phyloP scores from a whole-genome alignment of 1,284 basidiomycete genomes.

The Rhodotorula sp. region DNA sequence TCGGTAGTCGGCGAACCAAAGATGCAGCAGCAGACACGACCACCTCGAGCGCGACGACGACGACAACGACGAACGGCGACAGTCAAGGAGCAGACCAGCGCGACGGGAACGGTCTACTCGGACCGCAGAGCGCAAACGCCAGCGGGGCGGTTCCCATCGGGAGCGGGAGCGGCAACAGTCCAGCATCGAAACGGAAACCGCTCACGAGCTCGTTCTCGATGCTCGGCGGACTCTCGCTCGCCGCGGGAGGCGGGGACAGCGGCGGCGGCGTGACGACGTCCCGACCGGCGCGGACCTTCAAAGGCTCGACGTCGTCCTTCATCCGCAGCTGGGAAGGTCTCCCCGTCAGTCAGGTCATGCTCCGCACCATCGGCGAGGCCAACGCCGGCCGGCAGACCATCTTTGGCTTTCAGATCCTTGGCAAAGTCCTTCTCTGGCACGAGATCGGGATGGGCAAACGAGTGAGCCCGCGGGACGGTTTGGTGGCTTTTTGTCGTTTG shows the following conservation, averaged over 20 bases:
- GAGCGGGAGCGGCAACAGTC: constrained; percentile 12
- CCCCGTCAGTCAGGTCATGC: constrained; percentile 24
- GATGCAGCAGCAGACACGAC: neutral
- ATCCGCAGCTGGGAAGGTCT: constrained; percentile 39
- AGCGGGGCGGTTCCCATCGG: neutral
- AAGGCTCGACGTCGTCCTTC: constrained; percentile 33
- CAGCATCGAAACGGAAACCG: constrained; percentile 23
- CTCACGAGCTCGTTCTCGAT: constrained; percentile 36
- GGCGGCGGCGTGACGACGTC: constrained; percentile 1
- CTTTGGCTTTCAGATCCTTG: constrained; percentile 32
- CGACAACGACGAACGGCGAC: no score
- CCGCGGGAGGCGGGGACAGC: constrained; percentile 3
- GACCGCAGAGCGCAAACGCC: no score
- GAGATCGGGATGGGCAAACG: constrained; percentile 32
- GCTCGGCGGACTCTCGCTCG: constrained; percentile 24
- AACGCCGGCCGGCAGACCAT: constrained; percentile 28
- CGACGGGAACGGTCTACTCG: no score
- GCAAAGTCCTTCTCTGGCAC: constrained; percentile 27
- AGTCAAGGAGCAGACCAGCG: no score
- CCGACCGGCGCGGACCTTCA: constrained; percentile 28
- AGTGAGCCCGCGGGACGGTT: constrained; percentile 3
- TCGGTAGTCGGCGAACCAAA: neutral
- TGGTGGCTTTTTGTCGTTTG: no score
- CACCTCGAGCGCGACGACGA: neutral
- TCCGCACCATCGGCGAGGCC: constrained; percentile 25